phyloP scores from a whole-genome alignment of 176 grass and related monocot genomes.

The Neostapfia colusana region DNA sequence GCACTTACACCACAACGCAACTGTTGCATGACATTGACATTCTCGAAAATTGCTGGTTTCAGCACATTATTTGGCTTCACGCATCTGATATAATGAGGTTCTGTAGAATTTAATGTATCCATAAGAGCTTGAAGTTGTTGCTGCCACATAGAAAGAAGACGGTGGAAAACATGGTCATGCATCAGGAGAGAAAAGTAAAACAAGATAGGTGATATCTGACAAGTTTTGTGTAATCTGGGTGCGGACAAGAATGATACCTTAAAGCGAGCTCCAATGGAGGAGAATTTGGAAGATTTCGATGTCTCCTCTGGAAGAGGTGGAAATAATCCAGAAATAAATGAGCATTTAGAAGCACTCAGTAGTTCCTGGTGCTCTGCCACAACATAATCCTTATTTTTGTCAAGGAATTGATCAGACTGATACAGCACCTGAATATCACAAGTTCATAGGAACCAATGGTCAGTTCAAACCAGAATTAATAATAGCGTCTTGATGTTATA shows the following conservation, averaged over 20 bases:
- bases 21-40: conserved; percentile 99
- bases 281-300: conserved; percentile 92
- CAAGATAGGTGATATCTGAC: not conserved
- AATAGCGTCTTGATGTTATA: conserved; percentile 5
- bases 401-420: conserved; percentile 93
- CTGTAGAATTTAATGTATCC: conserved; percentile 97
- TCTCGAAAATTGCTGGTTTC: conserved; percentile 93
- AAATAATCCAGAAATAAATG: conserved; percentile 89
- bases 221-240: not conserved
- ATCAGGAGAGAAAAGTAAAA: conserved; percentile 26
- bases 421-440: conserved; percentile 63
- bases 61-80: conserved; percentile 99
- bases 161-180: conserved; percentile 5
- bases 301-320: conserved; percentile 79
- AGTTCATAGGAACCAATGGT: conserved; percentile 27
- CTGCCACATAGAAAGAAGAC: conserved; percentile 54
- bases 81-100: conserved; percentile 98
- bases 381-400: conserved; percentile 99
- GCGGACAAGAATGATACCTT: conserved; percentile 44
- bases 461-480: conserved; percentile 13
- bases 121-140: conserved; percentile 95
- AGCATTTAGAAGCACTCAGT: conserved; percentile 84
- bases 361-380: conserved; percentile 96
- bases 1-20: conserved; percentile 98
- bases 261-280: conserved; percentile 93